A percentile compares a stretch with the other conserved stretches of the same genome.
Evolutionary conservation across 768 basidiomycete genomes (phyloP).

Genomic region (Agaricus sinodeliciosus): DNA sequence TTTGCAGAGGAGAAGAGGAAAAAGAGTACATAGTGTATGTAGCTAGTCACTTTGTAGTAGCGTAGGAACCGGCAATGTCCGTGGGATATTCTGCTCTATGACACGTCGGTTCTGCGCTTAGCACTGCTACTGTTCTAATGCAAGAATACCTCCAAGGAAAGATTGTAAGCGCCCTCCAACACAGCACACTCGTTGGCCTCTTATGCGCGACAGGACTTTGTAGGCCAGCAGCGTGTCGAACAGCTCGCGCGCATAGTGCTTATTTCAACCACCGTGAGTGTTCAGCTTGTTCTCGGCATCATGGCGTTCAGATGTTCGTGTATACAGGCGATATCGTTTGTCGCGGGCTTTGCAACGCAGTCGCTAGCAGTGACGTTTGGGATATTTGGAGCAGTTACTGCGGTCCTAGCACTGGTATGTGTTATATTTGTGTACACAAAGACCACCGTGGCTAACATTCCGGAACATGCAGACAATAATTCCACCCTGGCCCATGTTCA

Average conservation of each 20-base stretch:
- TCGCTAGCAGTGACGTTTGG: slow-evolving; percentile 48
- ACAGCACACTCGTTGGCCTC: too few species aligned
- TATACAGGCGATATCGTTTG: slow-evolving; percentile 45
- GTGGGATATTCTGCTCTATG: background rate
- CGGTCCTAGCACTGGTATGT: slow-evolving; percentile 37
- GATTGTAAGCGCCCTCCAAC: slow-evolving; percentile 10
- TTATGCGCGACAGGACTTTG: slow-evolving; percentile 43
- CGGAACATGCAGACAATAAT: slow-evolving; percentile 39
- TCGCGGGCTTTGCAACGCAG: slow-evolving; percentile 50
- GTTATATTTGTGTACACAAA: background rate
- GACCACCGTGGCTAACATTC: background rate
- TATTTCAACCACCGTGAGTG: slow-evolving; percentile 24
- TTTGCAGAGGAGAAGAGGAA: slow-evolving; percentile 44
- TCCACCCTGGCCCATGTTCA: slow-evolving; percentile 68
- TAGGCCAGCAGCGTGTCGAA: slow-evolving; percentile 52
- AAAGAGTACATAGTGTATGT: slow-evolving; percentile 19
- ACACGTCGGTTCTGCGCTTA: background rate
- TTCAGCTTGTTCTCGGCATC: background rate
- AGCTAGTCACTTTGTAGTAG: background rate
- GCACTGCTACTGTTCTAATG: background rate
- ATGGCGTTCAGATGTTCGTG: background rate
- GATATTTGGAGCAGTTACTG: slow-evolving; percentile 33
- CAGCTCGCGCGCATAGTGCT: slow-evolving; percentile 36
- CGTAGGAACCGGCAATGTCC: slow-evolving; percentile 1
- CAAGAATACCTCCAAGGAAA: slow-evolving; percentile 13